A percentile compares a stretch with the other conserved stretches of the same genome.
Conservation (phyloP, 305 asterid species). For the Fraxinus nigra region DNA sequence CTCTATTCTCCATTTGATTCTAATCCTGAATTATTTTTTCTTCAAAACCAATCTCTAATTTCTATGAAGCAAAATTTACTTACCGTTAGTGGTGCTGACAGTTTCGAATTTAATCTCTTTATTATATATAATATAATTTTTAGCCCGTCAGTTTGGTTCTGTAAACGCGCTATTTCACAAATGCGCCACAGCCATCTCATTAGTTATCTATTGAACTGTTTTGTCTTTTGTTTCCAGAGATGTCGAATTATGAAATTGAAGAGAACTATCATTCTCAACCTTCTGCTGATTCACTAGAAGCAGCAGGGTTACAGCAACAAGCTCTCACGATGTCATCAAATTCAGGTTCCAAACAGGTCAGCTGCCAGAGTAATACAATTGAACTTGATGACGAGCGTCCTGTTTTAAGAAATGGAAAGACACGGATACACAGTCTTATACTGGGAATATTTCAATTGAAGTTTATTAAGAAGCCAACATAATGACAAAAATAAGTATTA, state of each 20-base stretch:
- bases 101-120: background rate
- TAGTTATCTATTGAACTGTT: background rate
- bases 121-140: background rate
- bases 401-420: background rate
- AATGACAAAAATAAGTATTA: background rate
- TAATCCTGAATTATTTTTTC: background rate
- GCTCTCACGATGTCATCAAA: slow-evolving; percentile 37
- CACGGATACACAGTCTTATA: background rate
- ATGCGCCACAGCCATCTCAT: background rate
- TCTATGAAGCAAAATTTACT: background rate
- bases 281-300: slow-evolving; percentile 37
- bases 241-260: slow-evolving; percentile 43
- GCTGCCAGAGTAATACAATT: slow-evolving; percentile 12
- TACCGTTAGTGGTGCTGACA: background rate
- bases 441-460: background rate
- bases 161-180: background rate
- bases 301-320: slow-evolving; percentile 31
- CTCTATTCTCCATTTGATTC: background rate
- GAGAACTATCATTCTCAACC: slow-evolving; percentile 36
- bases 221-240: slow-evolving; percentile 27
- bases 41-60: background rate
- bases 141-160: background rate
- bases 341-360: slow-evolving; percentile 46
- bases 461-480: background rate
- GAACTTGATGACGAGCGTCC: background rate